Conservation (phyloP, 495 filamentous ascomycete species). For the Paragyromitra xinjiangensis region DNA sequence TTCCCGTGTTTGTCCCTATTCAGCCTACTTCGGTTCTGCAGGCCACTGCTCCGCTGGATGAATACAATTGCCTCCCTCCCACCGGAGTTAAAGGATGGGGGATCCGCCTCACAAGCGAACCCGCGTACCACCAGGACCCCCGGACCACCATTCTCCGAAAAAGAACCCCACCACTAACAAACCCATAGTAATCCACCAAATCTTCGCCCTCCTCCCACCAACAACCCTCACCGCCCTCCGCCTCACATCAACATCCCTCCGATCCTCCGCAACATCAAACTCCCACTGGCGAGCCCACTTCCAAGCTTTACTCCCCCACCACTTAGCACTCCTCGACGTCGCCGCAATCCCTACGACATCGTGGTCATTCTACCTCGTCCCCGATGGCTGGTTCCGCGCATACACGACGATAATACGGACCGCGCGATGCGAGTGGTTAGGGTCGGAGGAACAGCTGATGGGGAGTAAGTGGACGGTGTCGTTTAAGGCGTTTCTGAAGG, state of each 20-base stretch:
- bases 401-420: slow-evolving; percentile 41
- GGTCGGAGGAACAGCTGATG: slow-evolving; percentile 43
- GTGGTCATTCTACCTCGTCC: slow-evolving; percentile 53
- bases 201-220: slow-evolving; percentile 49
- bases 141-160: no score
- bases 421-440: slow-evolving; percentile 37
- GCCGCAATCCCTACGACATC: slow-evolving; percentile 13
- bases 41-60: neutral
- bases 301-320: slow-evolving; percentile 19
- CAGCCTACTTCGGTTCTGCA: slow-evolving; percentile 4
- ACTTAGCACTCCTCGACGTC: slow-evolving; percentile 43
- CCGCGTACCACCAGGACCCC: neutral
- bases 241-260: slow-evolving; percentile 27
- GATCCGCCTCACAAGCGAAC: slow-evolving; percentile 10
- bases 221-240: slow-evolving; percentile 44
- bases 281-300: slow-evolving; percentile 52
- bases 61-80: neutral
- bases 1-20: slow-evolving; percentile 21
- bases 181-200: slow-evolving; percentile 54
- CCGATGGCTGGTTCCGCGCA: slow-evolving; percentile 55
- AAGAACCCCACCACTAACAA: neutral
- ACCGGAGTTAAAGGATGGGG: neutral
- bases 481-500: slow-evolving; percentile 51
- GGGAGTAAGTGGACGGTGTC: slow-evolving; percentile 50
- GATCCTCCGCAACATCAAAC: slow-evolving; percentile 48